Evolutionary conservation across 331 rosid genomes (phyloP).

Genomic region (Acacia pycnantha): DNA sequence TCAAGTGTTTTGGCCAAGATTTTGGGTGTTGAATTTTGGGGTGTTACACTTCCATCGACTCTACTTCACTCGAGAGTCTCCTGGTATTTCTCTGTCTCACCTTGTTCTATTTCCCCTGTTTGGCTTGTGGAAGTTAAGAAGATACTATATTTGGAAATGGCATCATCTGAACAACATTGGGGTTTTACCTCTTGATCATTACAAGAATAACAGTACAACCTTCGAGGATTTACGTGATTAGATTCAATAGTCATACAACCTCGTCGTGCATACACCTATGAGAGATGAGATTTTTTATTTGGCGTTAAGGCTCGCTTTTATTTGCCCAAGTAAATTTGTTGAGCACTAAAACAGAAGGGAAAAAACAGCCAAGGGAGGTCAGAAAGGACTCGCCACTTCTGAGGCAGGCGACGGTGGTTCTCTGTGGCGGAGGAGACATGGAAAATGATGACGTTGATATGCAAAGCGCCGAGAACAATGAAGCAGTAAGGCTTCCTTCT

Average conservation of each 20-base stretch:
- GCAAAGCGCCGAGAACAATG: constrained; percentile 52
- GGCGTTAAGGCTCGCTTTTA: background rate
- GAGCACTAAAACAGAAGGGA: background rate
- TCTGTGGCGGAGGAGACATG: constrained; percentile 35
- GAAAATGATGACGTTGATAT: constrained; percentile 68
- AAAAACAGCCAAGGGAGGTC: background rate
- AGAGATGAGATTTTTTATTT: background rate
- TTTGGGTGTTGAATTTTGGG: too few species aligned
- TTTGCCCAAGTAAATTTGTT: background rate
- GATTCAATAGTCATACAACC: too few species aligned
- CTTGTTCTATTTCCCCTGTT: too few species aligned
- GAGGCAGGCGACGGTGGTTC: constrained; percentile 21
- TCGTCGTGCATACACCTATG: too few species aligned
- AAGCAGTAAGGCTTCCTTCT: constrained; percentile 34
- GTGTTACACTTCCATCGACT: too few species aligned
- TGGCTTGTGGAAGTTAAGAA: constrained; percentile 84
- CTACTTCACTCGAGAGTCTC: too few species aligned
- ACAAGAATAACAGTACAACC: background rate
- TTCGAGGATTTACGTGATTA: background rate
- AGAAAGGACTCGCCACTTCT: background rate
- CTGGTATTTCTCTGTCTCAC: too few species aligned
- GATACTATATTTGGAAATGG: background rate
- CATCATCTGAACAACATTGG: background rate
- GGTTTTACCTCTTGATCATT: background rate
- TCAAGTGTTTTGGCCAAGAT: too few species aligned